These are phyloP conservation scores for Thymus quinquecostatus DNA, from an alignment of 257 asterid species.

Conservation along the genomic window DNA sequence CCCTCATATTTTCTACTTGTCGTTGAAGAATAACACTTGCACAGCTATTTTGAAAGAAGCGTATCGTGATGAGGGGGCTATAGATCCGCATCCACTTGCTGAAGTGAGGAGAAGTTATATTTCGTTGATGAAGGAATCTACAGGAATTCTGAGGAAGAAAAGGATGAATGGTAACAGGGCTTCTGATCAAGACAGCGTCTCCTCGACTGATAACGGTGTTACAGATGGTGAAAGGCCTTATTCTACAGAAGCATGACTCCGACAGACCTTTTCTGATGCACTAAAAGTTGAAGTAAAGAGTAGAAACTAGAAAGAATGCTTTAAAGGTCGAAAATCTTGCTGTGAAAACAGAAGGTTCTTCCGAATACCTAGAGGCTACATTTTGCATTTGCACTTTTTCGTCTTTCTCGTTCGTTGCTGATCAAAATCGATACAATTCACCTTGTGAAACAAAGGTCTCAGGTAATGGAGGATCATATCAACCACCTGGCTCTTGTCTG, in stretches of 20 bases:
- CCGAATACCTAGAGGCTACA: neutral
- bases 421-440: too few relatives aligned
- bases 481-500: too few relatives aligned
- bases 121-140: slow-evolving; percentile 71
- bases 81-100: slow-evolving; percentile 76
- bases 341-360: neutral
- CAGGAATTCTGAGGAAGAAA: slow-evolving; percentile 46
- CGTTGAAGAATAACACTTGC: slow-evolving; percentile 76
- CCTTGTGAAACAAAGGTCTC: too few relatives aligned
- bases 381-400: too few relatives aligned
- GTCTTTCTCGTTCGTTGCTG: too few relatives aligned
- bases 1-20: slow-evolving; percentile 73
- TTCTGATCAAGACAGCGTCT: slow-evolving; percentile 26
- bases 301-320: too few relatives aligned
- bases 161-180: slow-evolving; percentile 41
- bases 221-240: slow-evolving; percentile 37
- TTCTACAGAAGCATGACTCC: slow-evolving; percentile 27
- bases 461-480: too few relatives aligned
- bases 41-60: slow-evolving; percentile 90
- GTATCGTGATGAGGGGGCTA: slow-evolving; percentile 48
- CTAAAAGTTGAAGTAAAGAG: too few relatives aligned
- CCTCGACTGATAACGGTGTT: slow-evolving; percentile 42
- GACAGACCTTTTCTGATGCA: neutral
- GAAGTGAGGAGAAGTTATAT: slow-evolving; percentile 70
- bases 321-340: too few relatives aligned